Percentiles rank a stretch among this genome's conserved stretches.
Evolutionary conservation across 2,329 filamentous ascomycete species (phyloP).

Genomic region (Xylaria polymorpha): DNA sequence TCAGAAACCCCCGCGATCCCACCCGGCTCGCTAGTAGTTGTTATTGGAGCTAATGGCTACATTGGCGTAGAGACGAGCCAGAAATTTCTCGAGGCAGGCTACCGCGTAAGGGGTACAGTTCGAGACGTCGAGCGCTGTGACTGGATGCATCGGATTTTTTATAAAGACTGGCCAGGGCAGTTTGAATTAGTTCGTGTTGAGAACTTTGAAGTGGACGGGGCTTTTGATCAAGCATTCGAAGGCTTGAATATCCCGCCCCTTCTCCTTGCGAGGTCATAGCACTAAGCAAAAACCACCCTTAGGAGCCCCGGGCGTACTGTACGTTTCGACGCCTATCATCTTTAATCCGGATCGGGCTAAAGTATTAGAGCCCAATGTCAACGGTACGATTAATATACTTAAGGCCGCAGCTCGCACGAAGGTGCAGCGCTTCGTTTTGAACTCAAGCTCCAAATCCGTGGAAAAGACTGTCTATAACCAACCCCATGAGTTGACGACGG

Average conservation of each 20-base stretch:
- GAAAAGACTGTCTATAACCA: neutral
- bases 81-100: neutral
- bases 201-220: neutral
- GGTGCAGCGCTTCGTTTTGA: neutral
- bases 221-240: neutral
- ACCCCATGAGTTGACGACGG: neutral
- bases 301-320: neutral
- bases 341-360: neutral
- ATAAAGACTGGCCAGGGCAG: neutral
- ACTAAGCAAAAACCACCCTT: neutral
- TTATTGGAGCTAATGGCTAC: conserved; percentile 1
- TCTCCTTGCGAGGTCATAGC: neutral
- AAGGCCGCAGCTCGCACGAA: neutral
- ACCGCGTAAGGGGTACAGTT: conserved; percentile 1
- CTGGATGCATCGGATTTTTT: neutral
- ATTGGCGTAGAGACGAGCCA: neutral
- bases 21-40: neutral
- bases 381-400: neutral
- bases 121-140: neutral
- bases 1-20: no score
- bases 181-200: neutral
- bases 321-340: neutral
- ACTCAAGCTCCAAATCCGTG: neutral
- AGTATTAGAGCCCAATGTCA: neutral
- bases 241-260: neutral